A percentile compares a stretch with the other conserved stretches of the same genome.
Evolutionary conservation across 495 filamentous ascomycete genomes (phyloP).

Genomic region (Penicillium dipodomyicola): DNA sequence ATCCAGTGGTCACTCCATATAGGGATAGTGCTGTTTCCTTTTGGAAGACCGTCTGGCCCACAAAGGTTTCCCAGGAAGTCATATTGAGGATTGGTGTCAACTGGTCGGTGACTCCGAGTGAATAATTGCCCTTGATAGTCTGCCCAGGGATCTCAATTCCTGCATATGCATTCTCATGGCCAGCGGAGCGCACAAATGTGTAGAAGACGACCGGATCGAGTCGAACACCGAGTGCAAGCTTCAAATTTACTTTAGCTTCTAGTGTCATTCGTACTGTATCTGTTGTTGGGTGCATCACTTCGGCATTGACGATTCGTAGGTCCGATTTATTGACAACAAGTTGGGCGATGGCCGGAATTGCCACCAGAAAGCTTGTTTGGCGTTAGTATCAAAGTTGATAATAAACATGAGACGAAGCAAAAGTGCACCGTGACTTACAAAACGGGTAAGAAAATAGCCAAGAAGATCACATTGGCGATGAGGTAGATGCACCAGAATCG

Average conservation of each 20-base stretch:
- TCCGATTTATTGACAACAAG: slow-evolving; percentile 37
- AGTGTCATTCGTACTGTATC: slow-evolving; percentile 34
- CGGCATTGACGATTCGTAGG: slow-evolving; percentile 33
- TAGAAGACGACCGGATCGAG: slow-evolving; percentile 33
- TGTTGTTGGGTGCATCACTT: slow-evolving; percentile 31
- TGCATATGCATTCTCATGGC: slow-evolving; percentile 30
- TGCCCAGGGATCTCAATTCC: slow-evolving; percentile 24
- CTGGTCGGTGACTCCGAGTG: slow-evolving; percentile 25
- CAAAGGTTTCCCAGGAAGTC: slow-evolving; percentile 32
- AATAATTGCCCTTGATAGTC: slow-evolving; percentile 36
- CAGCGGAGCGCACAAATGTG: slow-evolving; percentile 29
- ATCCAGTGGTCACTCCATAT: slow-evolving; percentile 28
- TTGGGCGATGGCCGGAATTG: slow-evolving; percentile 44
- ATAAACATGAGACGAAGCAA: not conserved
- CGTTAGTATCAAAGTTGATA: not conserved
- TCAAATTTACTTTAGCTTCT: slow-evolving; percentile 33
- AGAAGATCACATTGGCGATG: slow-evolving; percentile 36
- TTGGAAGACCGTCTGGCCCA: slow-evolving; percentile 29
- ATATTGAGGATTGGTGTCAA: slow-evolving; percentile 28
- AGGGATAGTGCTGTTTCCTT: slow-evolving; percentile 29
- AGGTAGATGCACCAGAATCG: slow-evolving; percentile 42
- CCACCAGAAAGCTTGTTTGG: slow-evolving; percentile 37
- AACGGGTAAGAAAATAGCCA: slow-evolving; percentile 39
- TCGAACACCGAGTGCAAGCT: slow-evolving; percentile 31
- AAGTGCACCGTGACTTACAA: slow-evolving; percentile 22